Evolutionary conservation across 176 grass and related monocot species (phyloP), one percentile per base, ranked within the genome.

Genomic region (Miscanthus lutarioriparius): DNA sequence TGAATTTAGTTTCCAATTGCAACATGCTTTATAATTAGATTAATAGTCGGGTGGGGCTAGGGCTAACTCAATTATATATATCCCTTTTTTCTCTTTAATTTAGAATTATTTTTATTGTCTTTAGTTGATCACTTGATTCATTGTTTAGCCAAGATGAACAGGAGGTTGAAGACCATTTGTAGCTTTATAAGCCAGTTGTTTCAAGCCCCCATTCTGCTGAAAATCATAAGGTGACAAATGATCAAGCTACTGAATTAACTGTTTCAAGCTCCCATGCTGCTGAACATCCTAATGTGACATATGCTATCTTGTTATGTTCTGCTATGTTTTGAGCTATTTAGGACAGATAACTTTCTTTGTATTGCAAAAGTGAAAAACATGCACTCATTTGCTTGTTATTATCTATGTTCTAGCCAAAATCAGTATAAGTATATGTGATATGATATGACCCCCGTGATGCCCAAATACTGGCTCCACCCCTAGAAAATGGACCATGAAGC

Each of bases 91-190:
- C 19, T 23, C 19, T 59, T 59, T 59, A 59, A 59, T 23, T 23
- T 23, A 59, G 7, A 59, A n/a, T 9, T 59, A 0, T 5, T 62
- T 61, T 62, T 62, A 26, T 26, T 62, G n/a, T 62, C n/a, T 62
- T 62, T 62, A 62, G n/a, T 62, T 62, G n/a, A 62, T 62, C n/a
- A 62, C n/a, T 62, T 62, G 58, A 26, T 62, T 62, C 58, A 62
- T 62, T 62, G 58, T 62, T 25, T 26, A 26, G 10, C n/a, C 58
- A 25, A 25, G 58, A 62, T 12, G 58, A 12, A 62, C 10, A 62
- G n/a, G 3, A 61, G n/a, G 58, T 62, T 25, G n/a, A 62, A 26
- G 58, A 62, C n/a, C 2, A 8, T 62, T 62, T 62, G 58, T 62
- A 62, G n/a, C 10, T 61, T 62, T 62, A 26, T 62, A 62, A 62